Base-by-base conservation (phyloP, 83 land plant species). In the Larix sibirica region DNA sequence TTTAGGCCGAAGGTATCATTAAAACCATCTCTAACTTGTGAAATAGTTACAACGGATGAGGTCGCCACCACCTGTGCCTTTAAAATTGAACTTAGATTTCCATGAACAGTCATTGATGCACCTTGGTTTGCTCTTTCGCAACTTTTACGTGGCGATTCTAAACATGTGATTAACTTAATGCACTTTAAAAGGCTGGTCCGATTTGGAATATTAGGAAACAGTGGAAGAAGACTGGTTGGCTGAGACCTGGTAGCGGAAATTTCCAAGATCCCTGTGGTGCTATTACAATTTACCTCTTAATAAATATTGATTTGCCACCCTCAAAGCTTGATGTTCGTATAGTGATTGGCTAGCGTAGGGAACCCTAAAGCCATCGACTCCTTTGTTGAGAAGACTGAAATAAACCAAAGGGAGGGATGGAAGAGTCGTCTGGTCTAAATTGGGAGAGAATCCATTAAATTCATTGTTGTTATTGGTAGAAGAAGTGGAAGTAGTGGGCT, bases 311-410 rank as follows among this genome's bases (percentile, higher is more conserved):
- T n/a, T 54, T 6, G 50, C 76, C 76, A 71, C 76, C 76, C 36
- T 71, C 76, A 71, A 71, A 38, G 76, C 76, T 40, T 71, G 24
- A 38, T 67, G 36, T 23, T 67, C 42, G 31, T 28, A 42, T n/a
- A 73, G 23, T 1, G 77, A 42, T n/a, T n/a, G 54, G 21, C 24
- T 17, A 50, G 42, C 6, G 77, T 73, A 73, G 24, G 26, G 23
- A 38, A 73, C 50, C 24, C 77, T 54, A 0, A 73, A 54, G 1
- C 54, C 77, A 23, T 73, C 50, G 13, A 54, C n/a, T 73, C 77
- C 77, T n/a, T 50, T 56, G 24, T 73, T 73, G 3, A 73, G 77
- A 73, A 73, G 77, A 73, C 13, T 42, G n/a, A 73, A 73, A 50
- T 73, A 73, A 1, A 73, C 77, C 12, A 56, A 73, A 24, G 54